Base-by-base conservation (phyloP, 257 asterid species). In the Plantago ovata region DNA sequence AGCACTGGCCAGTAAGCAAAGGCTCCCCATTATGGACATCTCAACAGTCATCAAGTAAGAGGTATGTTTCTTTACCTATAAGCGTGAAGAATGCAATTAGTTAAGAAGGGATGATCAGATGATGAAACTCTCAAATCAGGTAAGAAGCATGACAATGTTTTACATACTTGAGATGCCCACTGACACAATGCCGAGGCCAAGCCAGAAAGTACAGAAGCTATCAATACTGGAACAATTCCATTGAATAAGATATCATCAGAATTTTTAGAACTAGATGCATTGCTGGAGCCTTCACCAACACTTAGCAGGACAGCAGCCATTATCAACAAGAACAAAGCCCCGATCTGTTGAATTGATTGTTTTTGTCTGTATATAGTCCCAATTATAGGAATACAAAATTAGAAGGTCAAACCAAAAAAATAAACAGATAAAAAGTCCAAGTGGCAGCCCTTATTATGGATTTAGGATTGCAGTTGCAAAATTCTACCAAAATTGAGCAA, bases 101-200 rank as follows among this genome's bases (percentile, higher is more conserved):
- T 13, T 62, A 24, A 43, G 53, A 64, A 62, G 62, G 62, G 39
- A 54, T 45, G 41, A 60, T 64, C 49, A 62, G 65, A 38, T 15
- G 45, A 57, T 24, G 28, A 24, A 36, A 57, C 18, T 42, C 41
- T 66, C 24, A 54, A 48, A 45, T 32, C 19, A 63, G 21, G 28
- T 64, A 9, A 64, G 33, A 56, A 10, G 60, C 55, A 50, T 53
- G 46, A 50, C 22, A 59, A 67, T 20, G n/a, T 43, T 62, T 53
- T 59, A 68, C 79, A 75, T 74, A 81, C 99, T 77, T 93, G 99
- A 69, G 94, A 76, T 49, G 99, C 96, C 99, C 99, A 89, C 76
- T 93, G 99, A 61, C 99, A 93, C 75, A 93, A 77, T 40, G 99
- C 82, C 67, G 97, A 93, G 69, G 97, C 99, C 76, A 93, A 65